Conservation (phyloP, 306 rosid species). For the Lathyrus oleraceus region DNA sequence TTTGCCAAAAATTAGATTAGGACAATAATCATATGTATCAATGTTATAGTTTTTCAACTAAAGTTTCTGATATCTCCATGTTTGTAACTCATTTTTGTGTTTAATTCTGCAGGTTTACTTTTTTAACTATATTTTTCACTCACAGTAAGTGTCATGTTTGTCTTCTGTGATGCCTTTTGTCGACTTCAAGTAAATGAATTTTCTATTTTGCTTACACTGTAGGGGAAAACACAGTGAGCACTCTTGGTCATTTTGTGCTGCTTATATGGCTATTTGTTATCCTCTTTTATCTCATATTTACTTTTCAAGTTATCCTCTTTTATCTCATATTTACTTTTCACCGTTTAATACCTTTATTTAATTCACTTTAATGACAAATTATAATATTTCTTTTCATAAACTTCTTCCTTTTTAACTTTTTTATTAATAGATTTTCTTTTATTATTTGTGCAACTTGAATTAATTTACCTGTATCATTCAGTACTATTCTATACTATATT, state of each 20-base stretch:
- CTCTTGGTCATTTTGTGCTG: constrained; percentile 87
- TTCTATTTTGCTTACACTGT: constrained; percentile 33
- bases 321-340: too few relatives aligned
- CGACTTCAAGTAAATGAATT: constrained; percentile 20
- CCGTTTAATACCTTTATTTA: too few relatives aligned
- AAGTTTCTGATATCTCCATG: constrained; percentile 20
- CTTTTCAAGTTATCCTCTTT: too few relatives aligned
- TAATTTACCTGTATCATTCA: too few relatives aligned
- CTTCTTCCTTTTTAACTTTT: too few relatives aligned
- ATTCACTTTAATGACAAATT: too few relatives aligned
- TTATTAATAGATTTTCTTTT: too few relatives aligned
- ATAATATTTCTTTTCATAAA: too few relatives aligned
- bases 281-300: too few relatives aligned
- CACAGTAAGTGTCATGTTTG: constrained; percentile 68
- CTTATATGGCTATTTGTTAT: constrained; percentile 92
- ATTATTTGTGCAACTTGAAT: too few relatives aligned
- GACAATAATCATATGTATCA: not conserved
- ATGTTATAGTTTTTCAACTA: constrained; percentile 13
- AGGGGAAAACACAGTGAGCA: constrained; percentile 93
- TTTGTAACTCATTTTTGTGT: constrained; percentile 25
- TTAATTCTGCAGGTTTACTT: constrained; percentile 67
- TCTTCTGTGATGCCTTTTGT: constrained; percentile 25
- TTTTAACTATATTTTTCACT: constrained; percentile 83
- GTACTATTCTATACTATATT: too few relatives aligned
- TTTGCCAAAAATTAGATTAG: too few relatives aligned